phyloP scores from a whole-genome alignment of 345 rosid genomes.

The Excoecaria cochinchinensis region DNA sequence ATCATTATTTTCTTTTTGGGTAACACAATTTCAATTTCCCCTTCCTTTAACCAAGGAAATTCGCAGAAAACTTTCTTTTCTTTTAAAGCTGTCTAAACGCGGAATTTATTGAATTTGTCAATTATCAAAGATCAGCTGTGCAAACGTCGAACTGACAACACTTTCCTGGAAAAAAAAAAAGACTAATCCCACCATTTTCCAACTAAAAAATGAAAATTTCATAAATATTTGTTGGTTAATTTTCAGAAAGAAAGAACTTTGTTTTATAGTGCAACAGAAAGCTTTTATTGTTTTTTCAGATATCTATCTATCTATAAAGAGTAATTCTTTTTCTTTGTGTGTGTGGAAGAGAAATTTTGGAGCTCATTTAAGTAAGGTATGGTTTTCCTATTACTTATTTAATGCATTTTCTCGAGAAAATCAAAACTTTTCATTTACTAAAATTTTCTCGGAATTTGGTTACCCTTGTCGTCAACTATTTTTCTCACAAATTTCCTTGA shows the following conservation, averaged over 20 bases:
- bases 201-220: too few relatives aligned
- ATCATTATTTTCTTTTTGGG: too few relatives aligned
- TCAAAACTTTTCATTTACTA: not conserved
- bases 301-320: not conserved
- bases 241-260: not conserved
- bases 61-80: too few relatives aligned
- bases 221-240: not conserved
- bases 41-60: too few relatives aligned
- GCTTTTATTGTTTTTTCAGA: not conserved
- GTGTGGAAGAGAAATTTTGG: not conserved
- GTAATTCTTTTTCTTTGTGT: not conserved
- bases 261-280: not conserved
- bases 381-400: not conserved
- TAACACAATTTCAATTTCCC: too few relatives aligned
- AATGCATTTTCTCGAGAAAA: slow-evolving; percentile 11
- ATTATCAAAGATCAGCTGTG: too few relatives aligned
- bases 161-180: not conserved
- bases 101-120: not conserved
- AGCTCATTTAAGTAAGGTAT: not conserved
- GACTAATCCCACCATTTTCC: not conserved
- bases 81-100: not conserved
- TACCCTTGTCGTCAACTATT: not conserved
- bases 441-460: not conserved
- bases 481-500: not conserved
- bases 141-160: not conserved